These are phyloP conservation scores for Verticillium dahliae DNA, from an alignment of 2,329 filamentous ascomycete genomes.

Conservation along the genomic window DNA sequence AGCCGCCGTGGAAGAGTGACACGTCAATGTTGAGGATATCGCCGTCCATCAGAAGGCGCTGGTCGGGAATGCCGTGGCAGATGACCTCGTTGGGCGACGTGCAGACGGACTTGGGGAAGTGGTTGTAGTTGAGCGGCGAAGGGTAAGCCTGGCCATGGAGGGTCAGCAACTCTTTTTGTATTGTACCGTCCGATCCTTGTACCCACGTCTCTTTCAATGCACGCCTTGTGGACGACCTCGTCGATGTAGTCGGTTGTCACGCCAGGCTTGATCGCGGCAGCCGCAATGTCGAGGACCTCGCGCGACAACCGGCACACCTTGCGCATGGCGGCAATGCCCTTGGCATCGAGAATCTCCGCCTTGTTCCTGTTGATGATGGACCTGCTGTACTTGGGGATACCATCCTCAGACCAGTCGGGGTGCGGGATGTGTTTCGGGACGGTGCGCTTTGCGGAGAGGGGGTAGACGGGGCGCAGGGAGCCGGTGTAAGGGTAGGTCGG, in stretches of 20 bases:
- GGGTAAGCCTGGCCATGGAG: constrained; percentile 69
- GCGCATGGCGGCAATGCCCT: constrained; percentile 82
- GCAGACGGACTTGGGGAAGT: constrained; percentile 97
- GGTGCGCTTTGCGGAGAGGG: constrained; percentile 63
- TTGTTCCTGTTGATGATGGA: constrained; percentile 66
- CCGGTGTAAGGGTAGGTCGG: constrained; percentile 82
- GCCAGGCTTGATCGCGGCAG: constrained; percentile 76
- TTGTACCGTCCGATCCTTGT: not conserved
- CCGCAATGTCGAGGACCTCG: constrained; percentile 90
- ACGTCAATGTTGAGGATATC: constrained; percentile 98
- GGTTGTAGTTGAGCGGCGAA: constrained; percentile 88
- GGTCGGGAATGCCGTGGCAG: constrained; percentile 95
- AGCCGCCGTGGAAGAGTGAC: constrained; percentile 87
- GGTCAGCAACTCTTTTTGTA: constrained; percentile 5
- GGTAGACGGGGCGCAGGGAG: constrained; percentile 77
- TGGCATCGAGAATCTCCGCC: constrained; percentile 73
- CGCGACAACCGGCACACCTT: constrained; percentile 82
- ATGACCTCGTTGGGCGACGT: constrained; percentile 96
- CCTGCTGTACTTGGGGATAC: constrained; percentile 59
- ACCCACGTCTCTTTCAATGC: constrained; percentile 81
- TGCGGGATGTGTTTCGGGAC: constrained; percentile 75
- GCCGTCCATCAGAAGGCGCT: constrained; percentile 78
- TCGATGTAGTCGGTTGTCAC: constrained; percentile 95
- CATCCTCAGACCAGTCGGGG: constrained; percentile 84
- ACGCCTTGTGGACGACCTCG: constrained; percentile 90